Percentiles rank a stretch among this genome's conserved stretches.
Conservation (phyloP, 306 rosid genomes). For the Trichosanthes truncata region DNA sequence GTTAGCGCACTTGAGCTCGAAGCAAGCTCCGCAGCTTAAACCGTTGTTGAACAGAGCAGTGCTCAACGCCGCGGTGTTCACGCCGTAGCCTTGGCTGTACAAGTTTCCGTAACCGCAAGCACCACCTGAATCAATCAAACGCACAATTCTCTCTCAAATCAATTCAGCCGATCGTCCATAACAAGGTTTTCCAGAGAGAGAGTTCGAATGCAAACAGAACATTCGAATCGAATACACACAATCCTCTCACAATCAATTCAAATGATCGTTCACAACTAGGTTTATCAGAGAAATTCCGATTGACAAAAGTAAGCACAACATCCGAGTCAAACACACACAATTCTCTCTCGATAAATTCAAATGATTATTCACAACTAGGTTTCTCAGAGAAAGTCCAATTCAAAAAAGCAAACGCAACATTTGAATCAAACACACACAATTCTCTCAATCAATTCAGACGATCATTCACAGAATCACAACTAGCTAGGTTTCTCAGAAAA, state of each 20-base stretch:
- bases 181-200: background rate
- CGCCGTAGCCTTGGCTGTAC: slow-evolving; percentile 81
- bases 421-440: background rate
- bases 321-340: background rate
- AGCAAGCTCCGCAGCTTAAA: slow-evolving; percentile 70
- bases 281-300: background rate
- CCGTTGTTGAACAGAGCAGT: slow-evolving; percentile 74
- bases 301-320: background rate
- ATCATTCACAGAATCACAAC: background rate
- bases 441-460: background rate
- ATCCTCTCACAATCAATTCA: background rate
- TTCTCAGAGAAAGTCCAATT: background rate
- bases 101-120: slow-evolving; percentile 85
- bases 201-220: background rate
- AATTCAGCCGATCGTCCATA: background rate
- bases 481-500: background rate
- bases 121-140: slow-evolving; percentile 35
- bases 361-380: background rate
- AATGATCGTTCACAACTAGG: background rate
- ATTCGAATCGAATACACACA: background rate
- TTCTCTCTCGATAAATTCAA: background rate
- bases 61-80: slow-evolving; percentile 79
- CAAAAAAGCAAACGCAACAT: background rate
- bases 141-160: background rate
- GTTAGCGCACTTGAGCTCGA: slow-evolving; percentile 50